These are phyloP conservation scores for Globisporangium takayamanum DNA, from an alignment of 352 stramenopile genomes.

Conservation along the genomic window DNA sequence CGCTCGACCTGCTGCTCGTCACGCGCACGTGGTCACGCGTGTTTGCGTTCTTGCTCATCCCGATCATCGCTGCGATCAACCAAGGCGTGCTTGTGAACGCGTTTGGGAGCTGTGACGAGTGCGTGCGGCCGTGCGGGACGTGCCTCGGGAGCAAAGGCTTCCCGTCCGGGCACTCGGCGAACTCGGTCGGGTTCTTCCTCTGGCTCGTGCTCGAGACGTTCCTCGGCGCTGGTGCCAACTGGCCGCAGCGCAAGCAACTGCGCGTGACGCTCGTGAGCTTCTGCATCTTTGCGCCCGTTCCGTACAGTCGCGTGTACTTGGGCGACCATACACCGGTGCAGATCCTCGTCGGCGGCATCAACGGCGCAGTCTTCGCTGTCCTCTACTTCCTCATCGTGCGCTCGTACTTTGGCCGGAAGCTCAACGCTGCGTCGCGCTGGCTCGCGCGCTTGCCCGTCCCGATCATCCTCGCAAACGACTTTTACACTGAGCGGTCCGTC, in stretches of 20 bases:
- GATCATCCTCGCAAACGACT: conserved; percentile 13
- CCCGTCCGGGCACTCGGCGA: conserved; percentile 47
- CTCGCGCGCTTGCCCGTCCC: conserved; percentile 1
- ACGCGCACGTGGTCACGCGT: conserved; percentile 38
- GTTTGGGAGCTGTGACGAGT: conserved; percentile 40
- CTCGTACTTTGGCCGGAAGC: conserved; percentile 23
- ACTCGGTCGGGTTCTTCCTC: conserved; percentile 40
- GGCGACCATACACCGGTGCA: conserved; percentile 52
- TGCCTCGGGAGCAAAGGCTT: conserved; percentile 42
- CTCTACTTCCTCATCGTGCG: conserved; percentile 42
- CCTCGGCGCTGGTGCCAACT: conserved; percentile 24
- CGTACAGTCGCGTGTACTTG: conserved; percentile 54
- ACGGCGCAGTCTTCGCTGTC: conserved; percentile 32
- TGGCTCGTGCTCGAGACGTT: conserved; percentile 44
- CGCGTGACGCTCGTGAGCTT: conserved; percentile 8
- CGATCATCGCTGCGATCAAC: conserved; percentile 40
- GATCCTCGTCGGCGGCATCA: conserved; percentile 28
- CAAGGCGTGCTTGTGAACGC: conserved; percentile 26
- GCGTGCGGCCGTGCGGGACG: conserved; percentile 36
- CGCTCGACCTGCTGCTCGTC: conserved; percentile 35
- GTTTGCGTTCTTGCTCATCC: conserved; percentile 44
- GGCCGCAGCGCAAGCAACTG: conserved; percentile 14
- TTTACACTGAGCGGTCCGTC: not conserved
- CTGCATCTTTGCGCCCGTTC: conserved; percentile 39
- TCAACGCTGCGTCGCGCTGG: conserved; percentile 4